Evolutionary conservation across 306 rosid species (phyloP).

Genomic region (Prinsepia uniflora): DNA sequence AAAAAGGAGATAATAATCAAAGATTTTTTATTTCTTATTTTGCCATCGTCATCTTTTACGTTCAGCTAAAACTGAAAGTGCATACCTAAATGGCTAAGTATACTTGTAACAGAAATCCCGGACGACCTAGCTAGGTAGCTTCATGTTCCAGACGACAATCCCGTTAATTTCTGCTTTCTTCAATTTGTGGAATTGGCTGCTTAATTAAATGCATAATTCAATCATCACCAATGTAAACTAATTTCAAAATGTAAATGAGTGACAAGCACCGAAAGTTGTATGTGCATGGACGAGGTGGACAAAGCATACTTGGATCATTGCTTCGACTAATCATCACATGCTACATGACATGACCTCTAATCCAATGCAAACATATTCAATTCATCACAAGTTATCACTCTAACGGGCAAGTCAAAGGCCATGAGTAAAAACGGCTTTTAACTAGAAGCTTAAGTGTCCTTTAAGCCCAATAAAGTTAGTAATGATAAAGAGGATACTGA

Average conservation of each 20-base stretch:
- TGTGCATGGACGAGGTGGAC: slow-evolving; percentile 7
- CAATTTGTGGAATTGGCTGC: slow-evolving; percentile 4
- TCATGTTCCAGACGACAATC: too few species aligned
- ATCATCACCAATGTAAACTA: slow-evolving; percentile 28
- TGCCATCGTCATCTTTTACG: too few species aligned
- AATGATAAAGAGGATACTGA: too few species aligned
- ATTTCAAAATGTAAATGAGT: slow-evolving; percentile 45
- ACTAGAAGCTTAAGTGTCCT: background rate
- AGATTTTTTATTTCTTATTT: too few species aligned
- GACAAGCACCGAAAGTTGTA: slow-evolving; percentile 51
- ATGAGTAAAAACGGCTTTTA: background rate
- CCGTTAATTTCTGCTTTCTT: too few species aligned
- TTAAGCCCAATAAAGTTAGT: too few species aligned
- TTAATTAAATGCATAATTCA: background rate
- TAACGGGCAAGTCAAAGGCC: background rate
- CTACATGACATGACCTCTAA: too few species aligned
- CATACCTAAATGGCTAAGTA: background rate
- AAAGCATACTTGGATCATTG: background rate
- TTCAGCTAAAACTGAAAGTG: background rate
- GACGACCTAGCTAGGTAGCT: too few species aligned
- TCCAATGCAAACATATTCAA: too few species aligned
- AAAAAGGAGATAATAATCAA: too few species aligned
- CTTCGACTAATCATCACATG: background rate
- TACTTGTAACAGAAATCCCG: background rate
- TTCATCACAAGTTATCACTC: background rate